Conservation (phyloP, 805 yeast species). For the Yarrowia divulgata region DNA sequence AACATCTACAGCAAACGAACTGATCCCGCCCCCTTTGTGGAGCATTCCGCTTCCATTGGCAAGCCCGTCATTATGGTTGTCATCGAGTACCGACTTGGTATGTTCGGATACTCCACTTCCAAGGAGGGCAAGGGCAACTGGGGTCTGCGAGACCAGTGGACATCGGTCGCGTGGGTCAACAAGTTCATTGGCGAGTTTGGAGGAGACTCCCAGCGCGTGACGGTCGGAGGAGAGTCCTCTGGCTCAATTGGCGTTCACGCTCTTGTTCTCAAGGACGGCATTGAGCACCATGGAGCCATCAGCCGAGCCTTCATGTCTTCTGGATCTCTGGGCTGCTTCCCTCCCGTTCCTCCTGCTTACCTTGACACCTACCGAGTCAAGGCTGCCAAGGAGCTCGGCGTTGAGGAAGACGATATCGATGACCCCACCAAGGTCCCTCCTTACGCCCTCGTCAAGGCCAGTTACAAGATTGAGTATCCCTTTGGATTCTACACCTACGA, state of each 20-base stretch:
- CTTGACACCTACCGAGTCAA: conserved; percentile 14
- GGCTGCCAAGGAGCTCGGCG: conserved; percentile 30
- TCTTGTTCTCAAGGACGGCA: conserved; percentile 5
- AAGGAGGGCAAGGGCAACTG: conserved; percentile 49
- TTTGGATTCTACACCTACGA: conserved; percentile 28
- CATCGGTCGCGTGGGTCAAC: conserved; percentile 56
- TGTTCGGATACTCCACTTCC: conserved; percentile 53
- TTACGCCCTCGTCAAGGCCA: conserved; percentile 11
- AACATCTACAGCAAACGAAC: conserved; percentile 45
- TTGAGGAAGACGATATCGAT: conserved; percentile 10
- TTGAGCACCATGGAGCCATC: conserved; percentile 12
- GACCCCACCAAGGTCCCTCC: conserved; percentile 5
- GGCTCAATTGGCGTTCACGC: conserved; percentile 22
- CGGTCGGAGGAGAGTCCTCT: conserved; percentile 57
- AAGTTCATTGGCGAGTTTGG: conserved; percentile 55
- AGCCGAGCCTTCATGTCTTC: conserved; percentile 27
- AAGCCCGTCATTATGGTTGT: conserved; percentile 50
- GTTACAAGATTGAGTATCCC: conserved; percentile 25
- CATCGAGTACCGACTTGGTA: conserved; percentile 52
- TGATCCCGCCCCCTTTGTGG: conserved; percentile 45
- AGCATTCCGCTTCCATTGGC: conserved; percentile 41
- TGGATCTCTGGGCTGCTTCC: conserved; percentile 20
- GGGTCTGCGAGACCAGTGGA: conserved; percentile 57
- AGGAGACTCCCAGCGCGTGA: conserved; percentile 55
- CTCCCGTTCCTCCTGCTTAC: not conserved